These are phyloP conservation scores for Thozetella sp. DNA, from an alignment of 495 filamentous ascomycete species.

Conservation along the genomic window DNA sequence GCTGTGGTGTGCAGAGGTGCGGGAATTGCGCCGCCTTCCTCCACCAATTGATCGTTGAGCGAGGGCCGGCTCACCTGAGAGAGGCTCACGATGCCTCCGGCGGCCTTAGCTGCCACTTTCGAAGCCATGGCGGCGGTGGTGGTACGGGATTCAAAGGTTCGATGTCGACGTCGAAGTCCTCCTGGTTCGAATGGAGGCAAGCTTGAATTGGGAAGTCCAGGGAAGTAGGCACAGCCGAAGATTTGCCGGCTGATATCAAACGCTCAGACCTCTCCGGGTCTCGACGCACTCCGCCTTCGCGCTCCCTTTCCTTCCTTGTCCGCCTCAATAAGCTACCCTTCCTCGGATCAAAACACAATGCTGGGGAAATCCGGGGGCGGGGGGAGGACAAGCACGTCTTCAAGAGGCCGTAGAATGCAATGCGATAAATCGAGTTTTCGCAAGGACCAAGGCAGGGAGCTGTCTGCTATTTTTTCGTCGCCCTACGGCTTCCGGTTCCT, in stretches of 20 bases:
- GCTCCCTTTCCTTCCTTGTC: not conserved
- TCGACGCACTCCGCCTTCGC: not conserved
- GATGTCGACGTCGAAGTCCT: not conserved
- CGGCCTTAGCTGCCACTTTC: slow-evolving; percentile 52
- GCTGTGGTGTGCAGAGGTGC: too few species aligned
- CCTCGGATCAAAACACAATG: too few species aligned
- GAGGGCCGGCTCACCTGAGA: slow-evolving; percentile 35
- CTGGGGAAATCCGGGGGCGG: too few species aligned
- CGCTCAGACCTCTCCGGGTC: not conserved
- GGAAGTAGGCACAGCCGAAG: not conserved
- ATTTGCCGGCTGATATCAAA: slow-evolving; percentile 6
- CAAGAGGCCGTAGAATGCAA: too few species aligned
- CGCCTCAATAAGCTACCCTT: too few species aligned
- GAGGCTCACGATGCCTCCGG: slow-evolving; percentile 44
- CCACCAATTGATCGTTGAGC: not conserved
- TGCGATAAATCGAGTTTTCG: not conserved
- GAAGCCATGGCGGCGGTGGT: slow-evolving; percentile 50
- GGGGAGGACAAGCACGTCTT: too few species aligned
- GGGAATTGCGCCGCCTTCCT: not conserved
- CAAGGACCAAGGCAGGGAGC: too few species aligned
- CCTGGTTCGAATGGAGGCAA: not conserved
- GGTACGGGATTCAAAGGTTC: not conserved
- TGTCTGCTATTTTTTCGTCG: too few species aligned
- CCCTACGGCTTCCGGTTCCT: too few species aligned
- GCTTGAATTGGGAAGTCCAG: not conserved